Conservation (phyloP, 1,139 yeast genomes). For the Yamadazyma taylorii region DNA sequence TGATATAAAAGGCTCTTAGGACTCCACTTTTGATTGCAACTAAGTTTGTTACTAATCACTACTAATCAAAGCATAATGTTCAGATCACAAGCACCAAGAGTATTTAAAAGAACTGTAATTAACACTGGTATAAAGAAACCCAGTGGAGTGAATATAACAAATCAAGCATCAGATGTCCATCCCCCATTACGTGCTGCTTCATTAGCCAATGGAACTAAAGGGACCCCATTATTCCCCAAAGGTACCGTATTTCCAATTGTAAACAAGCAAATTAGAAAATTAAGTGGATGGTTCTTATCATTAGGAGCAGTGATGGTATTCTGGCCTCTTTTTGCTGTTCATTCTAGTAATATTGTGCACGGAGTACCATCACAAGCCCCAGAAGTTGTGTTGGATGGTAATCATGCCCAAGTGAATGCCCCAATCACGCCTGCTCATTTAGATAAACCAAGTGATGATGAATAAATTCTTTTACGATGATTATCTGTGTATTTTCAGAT, state of each 20-base stretch:
- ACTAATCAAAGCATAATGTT: background rate
- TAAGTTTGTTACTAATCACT: too few species aligned
- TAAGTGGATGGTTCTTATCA: conserved; percentile 14
- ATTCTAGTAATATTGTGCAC: conserved; percentile 13
- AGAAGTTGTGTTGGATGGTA: conserved; percentile 13
- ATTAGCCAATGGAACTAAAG: conserved; percentile 10
- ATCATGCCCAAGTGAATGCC: conserved; percentile 17
- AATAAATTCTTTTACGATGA: conserved; percentile 1
- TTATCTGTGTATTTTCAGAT: background rate
- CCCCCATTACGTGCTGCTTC: conserved; percentile 4
- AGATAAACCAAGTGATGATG: conserved; percentile 18
- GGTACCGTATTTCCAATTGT: conserved; percentile 12
- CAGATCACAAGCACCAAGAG: conserved; percentile 1
- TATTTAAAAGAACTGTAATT: conserved; percentile 2
- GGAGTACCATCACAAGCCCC: conserved; percentile 21
- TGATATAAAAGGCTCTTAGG: too few species aligned
- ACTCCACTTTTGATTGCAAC: too few species aligned
- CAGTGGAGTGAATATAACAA: background rate
- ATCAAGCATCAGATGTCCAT: conserved; percentile 4
- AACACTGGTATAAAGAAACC: conserved; percentile 2
- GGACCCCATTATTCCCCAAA: conserved; percentile 11
- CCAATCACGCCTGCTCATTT: conserved; percentile 21
- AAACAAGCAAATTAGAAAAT: conserved; percentile 16
- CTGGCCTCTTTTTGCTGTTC: conserved; percentile 19
- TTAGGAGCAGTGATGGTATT: conserved; percentile 15